Base-by-base conservation (phyloP, 352 stramenopile genomes). In the Thraustochytrium aureum region DNA sequence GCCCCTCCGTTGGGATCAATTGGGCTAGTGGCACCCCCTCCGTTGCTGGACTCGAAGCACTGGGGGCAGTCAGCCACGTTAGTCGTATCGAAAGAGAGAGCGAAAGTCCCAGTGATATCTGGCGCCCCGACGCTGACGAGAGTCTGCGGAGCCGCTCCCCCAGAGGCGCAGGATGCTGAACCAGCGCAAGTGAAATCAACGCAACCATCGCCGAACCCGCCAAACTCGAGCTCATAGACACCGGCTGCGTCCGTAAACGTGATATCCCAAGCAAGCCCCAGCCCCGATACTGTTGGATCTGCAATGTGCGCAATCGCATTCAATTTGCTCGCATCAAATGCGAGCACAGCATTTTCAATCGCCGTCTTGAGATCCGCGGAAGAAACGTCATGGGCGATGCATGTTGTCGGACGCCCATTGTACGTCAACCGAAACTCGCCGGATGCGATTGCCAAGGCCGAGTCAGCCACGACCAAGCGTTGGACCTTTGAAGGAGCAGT, bases 361-460 rank as follows among this genome's bases (percentile, higher is more conserved):
- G 69, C 69, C 45, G 0, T 72, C 30, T 1, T 1, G 30, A 79
- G 37, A 20, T 26, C 67, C 6, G 30, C 61, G 17, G 30, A 32
- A 14, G 59, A 30, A 12, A 32, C 52, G 35, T 50, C 38, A 37
- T n/a, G 50, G 0, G 30, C 50, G 2, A 79, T 64, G 41, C 69
- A 79, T 14, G 37, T 32, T 41, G 69, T 79, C 32, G 14, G 33
- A 20, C 69, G 47, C 32, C 33, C 52, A 54, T 79, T 79, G 69
- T 79, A 79, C 20, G 69, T 67, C 10, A 79, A 52, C 3, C 65
- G 38, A 35, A 62, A 79, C 50, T 72, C 32, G 14, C 69, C 69
- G 10, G 26, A 38, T 42, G 64, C 61, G 32, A 74, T 74, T 7
- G 12, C 2, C 33, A 39, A 20, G 26, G 10, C 56, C 4, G 7